Percentiles rank a stretch among this genome's conserved stretches.
Conservation (phyloP, 106 monocot genomes). For the Allium cepa region DNA sequence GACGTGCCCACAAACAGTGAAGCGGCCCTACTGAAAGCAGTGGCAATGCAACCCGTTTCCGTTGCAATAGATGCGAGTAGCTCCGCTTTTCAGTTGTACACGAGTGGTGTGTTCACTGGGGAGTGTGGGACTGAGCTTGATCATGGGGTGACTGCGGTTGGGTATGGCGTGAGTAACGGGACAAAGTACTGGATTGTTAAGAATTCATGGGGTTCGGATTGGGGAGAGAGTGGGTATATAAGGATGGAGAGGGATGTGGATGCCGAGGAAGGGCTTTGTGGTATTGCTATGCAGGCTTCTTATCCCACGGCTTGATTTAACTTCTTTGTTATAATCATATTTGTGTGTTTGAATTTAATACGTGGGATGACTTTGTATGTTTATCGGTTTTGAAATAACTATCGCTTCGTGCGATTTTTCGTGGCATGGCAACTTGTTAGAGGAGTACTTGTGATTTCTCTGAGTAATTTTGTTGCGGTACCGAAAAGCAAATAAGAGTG, state of each 20-base stretch:
- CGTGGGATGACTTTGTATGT: no score
- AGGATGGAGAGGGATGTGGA: conserved; percentile 3
- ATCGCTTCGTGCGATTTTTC: no score
- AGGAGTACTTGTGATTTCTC: no score
- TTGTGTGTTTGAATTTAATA: no score
- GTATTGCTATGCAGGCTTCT: conserved; percentile 8
- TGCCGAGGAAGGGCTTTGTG: not conserved
- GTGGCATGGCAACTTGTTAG: no score
- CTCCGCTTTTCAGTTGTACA: conserved; percentile 9
- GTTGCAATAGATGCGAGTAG: conserved; percentile 8
- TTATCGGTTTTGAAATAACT: no score
- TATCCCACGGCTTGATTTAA: conserved; percentile 1
- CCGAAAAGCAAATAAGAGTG: no score
- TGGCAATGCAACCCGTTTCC: conserved; percentile 3
- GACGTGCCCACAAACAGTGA: conserved; percentile 1
- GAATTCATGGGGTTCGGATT: conserved; percentile 2
- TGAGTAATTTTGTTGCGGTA: no score
- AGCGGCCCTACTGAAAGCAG: conserved; percentile 6
- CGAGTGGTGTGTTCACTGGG: conserved; percentile 2
- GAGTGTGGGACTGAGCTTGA: conserved; percentile 4
- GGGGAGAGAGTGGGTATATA: conserved; percentile 4
- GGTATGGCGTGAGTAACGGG: conserved; percentile 2
- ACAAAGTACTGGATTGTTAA: conserved; percentile 1
- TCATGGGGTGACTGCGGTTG: conserved; percentile 9
- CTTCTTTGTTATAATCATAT: no score